These are phyloP conservation scores for Linderina pennispora DNA, from an alignment of 192 early-diverging fungal genomes.

Conservation along the genomic window DNA sequence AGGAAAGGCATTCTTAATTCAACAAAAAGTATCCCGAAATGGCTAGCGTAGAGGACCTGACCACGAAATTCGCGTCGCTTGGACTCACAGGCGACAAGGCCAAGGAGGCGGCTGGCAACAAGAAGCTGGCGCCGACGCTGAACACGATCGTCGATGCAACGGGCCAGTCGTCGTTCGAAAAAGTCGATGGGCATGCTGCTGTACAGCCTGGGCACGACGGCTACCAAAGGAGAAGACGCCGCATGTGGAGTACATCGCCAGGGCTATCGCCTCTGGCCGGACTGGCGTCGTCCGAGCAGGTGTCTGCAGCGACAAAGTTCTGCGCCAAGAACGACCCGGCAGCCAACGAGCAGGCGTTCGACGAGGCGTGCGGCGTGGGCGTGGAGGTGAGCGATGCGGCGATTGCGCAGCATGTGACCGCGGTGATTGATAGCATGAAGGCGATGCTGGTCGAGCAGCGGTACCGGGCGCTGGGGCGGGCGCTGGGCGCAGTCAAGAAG, in stretches of 20 bases:
- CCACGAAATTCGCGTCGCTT: conserved; percentile 71
- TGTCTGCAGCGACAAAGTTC: conserved; percentile 91
- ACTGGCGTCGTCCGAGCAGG: conserved; percentile 77
- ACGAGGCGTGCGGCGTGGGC: conserved; percentile 90
- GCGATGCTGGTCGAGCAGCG: conserved; percentile 74
- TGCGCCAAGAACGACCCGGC: conserved; percentile 51
- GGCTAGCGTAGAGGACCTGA: conserved; percentile 38
- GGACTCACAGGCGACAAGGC: conserved; percentile 89
- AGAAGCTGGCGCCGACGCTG: conserved; percentile 83
- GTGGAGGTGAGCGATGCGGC: conserved; percentile 75
- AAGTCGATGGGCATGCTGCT: conserved; percentile 76
- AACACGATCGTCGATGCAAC: conserved; percentile 66
- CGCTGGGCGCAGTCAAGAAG: conserved; percentile 67
- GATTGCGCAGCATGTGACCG: conserved; percentile 57
- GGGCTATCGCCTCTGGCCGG: conserved; percentile 64
- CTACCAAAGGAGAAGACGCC: conserved; percentile 61
- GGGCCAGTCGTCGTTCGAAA: conserved; percentile 50
- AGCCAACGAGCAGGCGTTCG: conserved; percentile 67
- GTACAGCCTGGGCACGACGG: conserved; percentile 83
- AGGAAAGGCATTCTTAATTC: too few species aligned
- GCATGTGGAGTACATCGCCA: conserved; percentile 77
- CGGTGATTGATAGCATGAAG: conserved; percentile 60
- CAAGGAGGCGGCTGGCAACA: conserved; percentile 92
- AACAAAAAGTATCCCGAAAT: too few species aligned
- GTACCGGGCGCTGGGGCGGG: conserved; percentile 73